Evolutionary conservation across 768 basidiomycete genomes (phyloP).

Genomic region (Hemileccinum rubropunctum): DNA sequence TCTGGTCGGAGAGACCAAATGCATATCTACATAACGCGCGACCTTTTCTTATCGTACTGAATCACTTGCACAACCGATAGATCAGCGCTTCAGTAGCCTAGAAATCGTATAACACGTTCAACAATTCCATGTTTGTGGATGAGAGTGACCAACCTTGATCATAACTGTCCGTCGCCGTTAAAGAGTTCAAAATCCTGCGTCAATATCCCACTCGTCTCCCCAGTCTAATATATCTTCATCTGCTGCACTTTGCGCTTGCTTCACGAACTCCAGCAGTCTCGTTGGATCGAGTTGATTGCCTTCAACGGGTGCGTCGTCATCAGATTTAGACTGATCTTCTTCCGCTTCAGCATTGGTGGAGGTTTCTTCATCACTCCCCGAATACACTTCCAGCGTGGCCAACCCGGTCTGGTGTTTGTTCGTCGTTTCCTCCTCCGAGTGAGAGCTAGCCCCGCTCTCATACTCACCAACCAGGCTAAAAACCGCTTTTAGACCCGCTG

Average conservation of each 20-base stretch:
- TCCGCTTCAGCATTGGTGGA: background rate
- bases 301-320: slow-evolving; percentile 15
- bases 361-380: slow-evolving; percentile 15
- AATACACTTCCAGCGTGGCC: slow-evolving; percentile 24
- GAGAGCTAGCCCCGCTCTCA: slow-evolving; percentile 48
- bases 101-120: slow-evolving; percentile 2
- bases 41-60: background rate
- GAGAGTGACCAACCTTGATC: background rate
- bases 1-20: background rate
- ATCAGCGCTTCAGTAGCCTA: background rate
- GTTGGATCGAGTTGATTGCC: slow-evolving; percentile 13
- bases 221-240: slow-evolving; percentile 32
- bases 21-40: slow-evolving; percentile 1
- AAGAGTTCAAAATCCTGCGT: background rate
- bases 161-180: background rate
- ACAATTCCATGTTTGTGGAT: background rate
- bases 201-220: slow-evolving; percentile 30
- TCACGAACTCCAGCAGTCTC: slow-evolving; percentile 22
- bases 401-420: slow-evolving; percentile 11
- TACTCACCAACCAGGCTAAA: slow-evolving; percentile 58
- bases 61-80: background rate
- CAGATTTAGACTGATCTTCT: slow-evolving; percentile 11
- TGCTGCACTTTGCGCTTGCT: slow-evolving; percentile 18
- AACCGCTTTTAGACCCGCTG: slow-evolving; percentile 54
- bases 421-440: slow-evolving; percentile 22